Conservation (phyloP, 2,329 filamentous ascomycete species). For the Botrytis aclada region DNA sequence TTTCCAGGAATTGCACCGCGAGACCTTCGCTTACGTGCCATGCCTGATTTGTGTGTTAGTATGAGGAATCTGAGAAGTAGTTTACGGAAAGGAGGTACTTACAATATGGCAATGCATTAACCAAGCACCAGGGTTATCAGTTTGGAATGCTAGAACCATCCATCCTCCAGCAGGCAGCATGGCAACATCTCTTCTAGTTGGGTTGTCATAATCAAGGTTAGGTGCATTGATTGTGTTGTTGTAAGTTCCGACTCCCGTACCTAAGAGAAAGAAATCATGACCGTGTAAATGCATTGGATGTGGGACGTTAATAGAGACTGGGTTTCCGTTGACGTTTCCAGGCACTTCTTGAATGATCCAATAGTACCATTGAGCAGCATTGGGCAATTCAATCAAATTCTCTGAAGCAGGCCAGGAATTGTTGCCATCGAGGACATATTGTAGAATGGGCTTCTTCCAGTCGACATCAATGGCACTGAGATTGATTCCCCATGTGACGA, state of each 20-base stretch:
- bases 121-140: slow-evolving; percentile 40
- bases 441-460: slow-evolving; percentile 44
- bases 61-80: too few species aligned
- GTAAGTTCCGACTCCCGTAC: slow-evolving; percentile 27
- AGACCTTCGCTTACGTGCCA: slow-evolving; percentile 18
- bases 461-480: slow-evolving; percentile 38
- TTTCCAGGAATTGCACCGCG: slow-evolving; percentile 15
- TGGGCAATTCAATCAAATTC: slow-evolving; percentile 22
- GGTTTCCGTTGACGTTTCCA: neutral
- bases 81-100: neutral
- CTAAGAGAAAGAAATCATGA: slow-evolving; percentile 44
- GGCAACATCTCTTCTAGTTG: slow-evolving; percentile 49
- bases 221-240: slow-evolving; percentile 8
- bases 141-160: slow-evolving; percentile 25
- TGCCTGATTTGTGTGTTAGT: slow-evolving; percentile 5
- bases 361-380: slow-evolving; percentile 22
- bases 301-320: slow-evolving; percentile 22
- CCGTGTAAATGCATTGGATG: slow-evolving; percentile 47
- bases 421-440: slow-evolving; percentile 36
- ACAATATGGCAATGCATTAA: slow-evolving; percentile 31
- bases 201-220: slow-evolving; percentile 39
- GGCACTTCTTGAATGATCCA: slow-evolving; percentile 24
- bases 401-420: slow-evolving; percentile 20
- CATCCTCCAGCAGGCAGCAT: slow-evolving; percentile 39
- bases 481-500: slow-evolving; percentile 21